phyloP scores from a whole-genome alignment of 2,329 filamentous ascomycete genomes.

The Escovopsis sp. region DNA sequence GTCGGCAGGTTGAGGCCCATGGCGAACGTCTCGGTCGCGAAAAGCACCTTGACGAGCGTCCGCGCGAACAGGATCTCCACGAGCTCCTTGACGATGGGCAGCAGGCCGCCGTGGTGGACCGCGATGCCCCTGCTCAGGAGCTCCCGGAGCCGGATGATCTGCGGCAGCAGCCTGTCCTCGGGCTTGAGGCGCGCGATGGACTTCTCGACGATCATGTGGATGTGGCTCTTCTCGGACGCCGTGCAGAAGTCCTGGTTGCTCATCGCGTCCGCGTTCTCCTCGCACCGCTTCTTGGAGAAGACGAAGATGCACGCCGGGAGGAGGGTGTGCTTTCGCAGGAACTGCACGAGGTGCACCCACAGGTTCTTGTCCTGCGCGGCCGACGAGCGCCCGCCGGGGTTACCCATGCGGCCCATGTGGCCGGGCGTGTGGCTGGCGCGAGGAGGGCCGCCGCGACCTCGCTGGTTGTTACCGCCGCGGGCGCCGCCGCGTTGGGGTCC shows the following conservation, averaged over 20 bases:
- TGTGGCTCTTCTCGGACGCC: slow-evolving; percentile 84
- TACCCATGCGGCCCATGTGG: slow-evolving; percentile 80
- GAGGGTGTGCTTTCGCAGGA: slow-evolving; percentile 71
- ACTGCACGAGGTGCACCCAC: slow-evolving; percentile 92
- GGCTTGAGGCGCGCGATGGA: slow-evolving; percentile 82
- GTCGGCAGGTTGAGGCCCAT: slow-evolving; percentile 97
- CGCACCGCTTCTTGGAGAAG: slow-evolving; percentile 94
- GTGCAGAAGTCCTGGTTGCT: slow-evolving; percentile 94
- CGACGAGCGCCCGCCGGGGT: slow-evolving; percentile 73
- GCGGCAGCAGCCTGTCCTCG: slow-evolving; percentile 79
- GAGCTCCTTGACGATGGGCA: slow-evolving; percentile 95
- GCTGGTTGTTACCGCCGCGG: slow-evolving; percentile 36
- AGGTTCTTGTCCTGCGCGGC: slow-evolving; percentile 90
- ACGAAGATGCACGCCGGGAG: slow-evolving; percentile 95
- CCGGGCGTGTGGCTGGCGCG: slow-evolving; percentile 51
- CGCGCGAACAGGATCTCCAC: slow-evolving; percentile 94
- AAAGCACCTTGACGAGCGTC: slow-evolving; percentile 89
- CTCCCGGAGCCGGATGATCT: slow-evolving; percentile 78
- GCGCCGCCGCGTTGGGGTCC: slow-evolving; percentile 28
- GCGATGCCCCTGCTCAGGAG: slow-evolving; percentile 79
- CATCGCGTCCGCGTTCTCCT: slow-evolving; percentile 90
- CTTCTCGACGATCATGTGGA: slow-evolving; percentile 95
- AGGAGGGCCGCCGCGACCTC: slow-evolving; percentile 37
- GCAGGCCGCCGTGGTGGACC: slow-evolving; percentile 84
- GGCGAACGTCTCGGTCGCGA: slow-evolving; percentile 95